These are phyloP conservation scores for Aurinia saxatilis DNA, from an alignment of 345 rosid species.

Conservation along the genomic window DNA sequence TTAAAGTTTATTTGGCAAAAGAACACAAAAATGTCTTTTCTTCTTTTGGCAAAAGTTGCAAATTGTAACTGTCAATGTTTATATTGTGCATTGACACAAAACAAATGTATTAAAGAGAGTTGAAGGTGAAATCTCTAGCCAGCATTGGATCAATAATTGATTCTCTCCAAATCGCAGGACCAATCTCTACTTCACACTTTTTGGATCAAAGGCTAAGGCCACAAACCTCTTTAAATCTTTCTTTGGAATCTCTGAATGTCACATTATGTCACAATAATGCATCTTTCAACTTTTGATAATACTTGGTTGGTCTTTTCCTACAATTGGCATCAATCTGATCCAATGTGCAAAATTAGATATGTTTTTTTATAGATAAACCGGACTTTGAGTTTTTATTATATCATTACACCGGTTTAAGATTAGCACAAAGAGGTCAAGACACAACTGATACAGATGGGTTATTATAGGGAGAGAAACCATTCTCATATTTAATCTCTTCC, in stretches of 20 bases:
- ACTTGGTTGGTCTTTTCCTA: not conserved
- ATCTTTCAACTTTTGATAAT: not conserved
- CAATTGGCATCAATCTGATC: conserved; percentile 6
- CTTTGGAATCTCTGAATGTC: not conserved
- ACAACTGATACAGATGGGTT: conserved; percentile 22
- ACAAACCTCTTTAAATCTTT: conserved; percentile 15
- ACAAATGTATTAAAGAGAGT: not conserved
- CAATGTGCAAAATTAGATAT: not conserved
- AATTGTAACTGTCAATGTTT: conserved; percentile 3
- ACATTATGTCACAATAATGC: not conserved
- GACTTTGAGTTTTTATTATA: not conserved
- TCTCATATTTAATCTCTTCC: conserved; percentile 4
- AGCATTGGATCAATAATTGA: conserved; percentile 19
- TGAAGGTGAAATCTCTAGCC: conserved; percentile 12
- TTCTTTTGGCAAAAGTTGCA: not conserved
- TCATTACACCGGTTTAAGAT: conserved; percentile 11
- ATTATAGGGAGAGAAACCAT: conserved; percentile 16
- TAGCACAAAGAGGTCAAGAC: conserved; percentile 16
- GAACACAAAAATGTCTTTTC: too few relatives aligned
- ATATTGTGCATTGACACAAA: not conserved
- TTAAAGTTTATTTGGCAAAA: too few relatives aligned
- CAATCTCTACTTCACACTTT: not conserved
- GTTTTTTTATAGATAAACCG: conserved; percentile 15
- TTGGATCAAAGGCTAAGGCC: not conserved
- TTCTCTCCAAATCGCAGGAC: conserved; percentile 10